Evolutionary conservation across 2,329 filamentous ascomycete species (phyloP).

Genomic region (Fusarium sp.): DNA sequence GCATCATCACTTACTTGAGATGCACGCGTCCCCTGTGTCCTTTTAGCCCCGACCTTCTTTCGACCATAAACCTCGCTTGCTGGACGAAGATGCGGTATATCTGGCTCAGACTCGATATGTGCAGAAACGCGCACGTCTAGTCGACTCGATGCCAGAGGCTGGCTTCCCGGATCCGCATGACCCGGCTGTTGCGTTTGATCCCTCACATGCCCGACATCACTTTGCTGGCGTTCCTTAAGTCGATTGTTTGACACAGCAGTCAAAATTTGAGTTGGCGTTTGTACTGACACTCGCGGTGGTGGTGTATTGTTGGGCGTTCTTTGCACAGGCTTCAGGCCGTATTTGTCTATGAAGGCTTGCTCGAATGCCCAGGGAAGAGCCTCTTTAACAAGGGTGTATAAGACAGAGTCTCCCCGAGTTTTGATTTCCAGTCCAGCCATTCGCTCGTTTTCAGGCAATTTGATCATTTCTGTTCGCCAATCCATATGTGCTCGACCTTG

Average conservation of each 20-base stretch:
- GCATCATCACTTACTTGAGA: not conserved
- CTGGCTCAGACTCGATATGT: constrained; percentile 4
- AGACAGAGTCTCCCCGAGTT: constrained; percentile 49
- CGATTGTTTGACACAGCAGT: not conserved
- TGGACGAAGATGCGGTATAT: constrained; percentile 43
- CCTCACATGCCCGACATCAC: not conserved
- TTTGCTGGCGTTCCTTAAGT: not conserved
- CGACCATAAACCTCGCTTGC: constrained; percentile 48
- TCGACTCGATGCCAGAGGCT: not conserved
- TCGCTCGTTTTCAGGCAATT: constrained; percentile 51
- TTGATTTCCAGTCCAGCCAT: constrained; percentile 47
- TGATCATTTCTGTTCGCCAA: constrained; percentile 62
- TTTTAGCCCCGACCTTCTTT: constrained; percentile 22
- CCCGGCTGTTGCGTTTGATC: not conserved
- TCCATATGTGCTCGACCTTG: constrained; percentile 47
- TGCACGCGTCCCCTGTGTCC: not conserved
- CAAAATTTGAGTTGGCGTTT: not conserved
- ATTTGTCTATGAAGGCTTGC: constrained; percentile 17
- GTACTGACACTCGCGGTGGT: not conserved
- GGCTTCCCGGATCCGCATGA: not conserved
- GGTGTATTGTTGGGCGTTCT: not conserved
- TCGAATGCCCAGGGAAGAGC: constrained; percentile 54
- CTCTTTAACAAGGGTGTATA: constrained; percentile 51
- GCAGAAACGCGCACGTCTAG: not conserved
- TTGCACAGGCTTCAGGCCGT: not conserved